Evolutionary conservation across 2,329 filamentous ascomycete genomes (phyloP).

Genomic region (Alternaria ethzedia): DNA sequence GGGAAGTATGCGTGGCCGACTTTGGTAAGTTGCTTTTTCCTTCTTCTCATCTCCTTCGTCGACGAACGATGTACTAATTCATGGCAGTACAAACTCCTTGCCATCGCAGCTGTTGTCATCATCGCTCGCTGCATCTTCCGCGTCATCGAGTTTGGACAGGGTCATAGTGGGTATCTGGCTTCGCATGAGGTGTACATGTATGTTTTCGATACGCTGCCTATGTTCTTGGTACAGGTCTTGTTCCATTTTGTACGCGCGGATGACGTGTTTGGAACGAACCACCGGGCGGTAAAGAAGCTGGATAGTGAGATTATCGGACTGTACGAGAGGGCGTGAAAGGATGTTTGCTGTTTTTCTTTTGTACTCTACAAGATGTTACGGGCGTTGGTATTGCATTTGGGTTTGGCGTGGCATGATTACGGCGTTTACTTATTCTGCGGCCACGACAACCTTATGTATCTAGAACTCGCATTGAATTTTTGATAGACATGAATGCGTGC

Average conservation of each 20-base stretch:
- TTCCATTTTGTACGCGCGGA: constrained; percentile 30
- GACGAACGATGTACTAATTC: not conserved
- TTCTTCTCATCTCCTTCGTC: not conserved
- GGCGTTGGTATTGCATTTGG: not conserved
- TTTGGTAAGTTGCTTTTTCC: constrained; percentile 35
- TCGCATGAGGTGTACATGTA: constrained; percentile 54
- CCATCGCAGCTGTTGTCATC: constrained; percentile 55
- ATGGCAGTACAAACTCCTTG: constrained; percentile 35
- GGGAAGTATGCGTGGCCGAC: constrained; percentile 45
- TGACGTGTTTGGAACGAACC: constrained; percentile 25
- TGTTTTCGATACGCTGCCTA: constrained; percentile 54
- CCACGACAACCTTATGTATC: not conserved
- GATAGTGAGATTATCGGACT: not conserved
- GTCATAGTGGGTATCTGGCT: constrained; percentile 54
- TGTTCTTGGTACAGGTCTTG: constrained; percentile 51
- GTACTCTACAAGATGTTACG: not conserved
- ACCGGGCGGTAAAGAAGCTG: constrained; percentile 3
- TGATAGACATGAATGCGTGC: not conserved
- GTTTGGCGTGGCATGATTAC: not conserved
- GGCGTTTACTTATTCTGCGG: not conserved
- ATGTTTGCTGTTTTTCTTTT: not conserved
- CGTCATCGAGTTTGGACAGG: constrained; percentile 43
- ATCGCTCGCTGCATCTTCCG: constrained; percentile 58
- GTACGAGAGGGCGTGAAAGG: not conserved
- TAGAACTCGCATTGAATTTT: not conserved